Evolutionary conservation across 495 filamentous ascomycete genomes (phyloP).

Genomic region (Podospora pseudopauciseta): DNA sequence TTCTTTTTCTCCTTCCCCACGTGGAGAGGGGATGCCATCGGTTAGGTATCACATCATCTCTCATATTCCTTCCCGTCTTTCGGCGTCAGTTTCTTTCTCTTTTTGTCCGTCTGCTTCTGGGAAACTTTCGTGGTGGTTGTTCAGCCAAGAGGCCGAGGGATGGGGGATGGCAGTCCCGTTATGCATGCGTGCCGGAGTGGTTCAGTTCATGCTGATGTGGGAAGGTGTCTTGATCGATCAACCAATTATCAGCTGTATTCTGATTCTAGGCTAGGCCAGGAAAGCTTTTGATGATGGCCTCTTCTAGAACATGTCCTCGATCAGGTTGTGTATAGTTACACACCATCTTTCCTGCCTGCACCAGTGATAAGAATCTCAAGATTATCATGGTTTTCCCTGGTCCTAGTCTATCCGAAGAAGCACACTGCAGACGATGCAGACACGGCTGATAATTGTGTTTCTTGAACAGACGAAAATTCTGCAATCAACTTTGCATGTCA

Average conservation of each 20-base stretch:
- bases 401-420: neutral
- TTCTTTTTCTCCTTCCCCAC: neutral
- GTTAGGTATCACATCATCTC: neutral
- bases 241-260: neutral
- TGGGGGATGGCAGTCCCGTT: neutral
- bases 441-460: neutral
- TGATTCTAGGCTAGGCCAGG: neutral
- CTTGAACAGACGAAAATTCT: neutral
- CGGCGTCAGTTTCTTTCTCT: neutral
- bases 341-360: neutral
- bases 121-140: neutral
- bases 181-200: neutral
- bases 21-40: neutral
- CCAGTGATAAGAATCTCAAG: neutral
- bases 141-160: neutral
- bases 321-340: neutral
- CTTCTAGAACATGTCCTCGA: neutral
- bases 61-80: neutral
- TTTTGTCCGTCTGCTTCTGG: neutral
- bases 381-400: neutral
- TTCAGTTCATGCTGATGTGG: neutral
- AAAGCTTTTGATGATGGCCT: neutral
- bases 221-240: neutral
- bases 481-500: neutral
- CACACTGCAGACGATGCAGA: neutral